These are phyloP conservation scores for Carallia brachiata DNA, from an alignment of 345 rosid genomes.

Conservation along the genomic window DNA sequence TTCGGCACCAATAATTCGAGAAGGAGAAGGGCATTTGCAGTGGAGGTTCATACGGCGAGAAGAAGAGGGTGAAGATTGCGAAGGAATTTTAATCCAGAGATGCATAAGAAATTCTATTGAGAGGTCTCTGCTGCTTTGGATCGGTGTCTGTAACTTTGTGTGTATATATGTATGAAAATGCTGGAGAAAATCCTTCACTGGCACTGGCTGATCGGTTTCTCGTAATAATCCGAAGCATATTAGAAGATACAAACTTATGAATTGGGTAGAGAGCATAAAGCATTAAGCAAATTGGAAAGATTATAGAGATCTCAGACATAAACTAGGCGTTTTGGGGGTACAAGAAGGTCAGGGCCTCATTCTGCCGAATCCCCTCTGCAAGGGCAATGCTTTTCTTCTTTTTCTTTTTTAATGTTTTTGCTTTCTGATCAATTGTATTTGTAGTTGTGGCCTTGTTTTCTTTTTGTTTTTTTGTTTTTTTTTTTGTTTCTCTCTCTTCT, in stretches of 20 bases:
- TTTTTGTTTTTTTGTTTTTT: too few species aligned
- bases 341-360: slow-evolving; percentile 2
- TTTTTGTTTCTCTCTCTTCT: too few species aligned
- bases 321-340: slow-evolving; percentile 1
- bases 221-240: not conserved
- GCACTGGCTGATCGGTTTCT: too few species aligned
- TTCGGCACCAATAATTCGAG: slow-evolving; percentile 14
- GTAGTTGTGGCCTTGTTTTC: not conserved
- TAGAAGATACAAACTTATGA: too few species aligned
- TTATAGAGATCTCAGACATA: not conserved
- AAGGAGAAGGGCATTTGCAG: slow-evolving; percentile 32
- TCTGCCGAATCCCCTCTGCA: not conserved
- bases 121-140: too few species aligned
- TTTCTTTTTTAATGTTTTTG: not conserved
- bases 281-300: too few species aligned
- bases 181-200: too few species aligned
- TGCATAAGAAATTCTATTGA: too few species aligned
- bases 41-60: slow-evolving; percentile 21
- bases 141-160: too few species aligned
- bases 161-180: too few species aligned
- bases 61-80: slow-evolving; percentile 13
- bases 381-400: not conserved
- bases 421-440: not conserved
- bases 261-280: slow-evolving; percentile 3
- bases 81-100: too few species aligned